phyloP scores from a whole-genome alignment of 2,329 filamentous ascomycete species.

The Sclerotiophoma versabilis region DNA sequence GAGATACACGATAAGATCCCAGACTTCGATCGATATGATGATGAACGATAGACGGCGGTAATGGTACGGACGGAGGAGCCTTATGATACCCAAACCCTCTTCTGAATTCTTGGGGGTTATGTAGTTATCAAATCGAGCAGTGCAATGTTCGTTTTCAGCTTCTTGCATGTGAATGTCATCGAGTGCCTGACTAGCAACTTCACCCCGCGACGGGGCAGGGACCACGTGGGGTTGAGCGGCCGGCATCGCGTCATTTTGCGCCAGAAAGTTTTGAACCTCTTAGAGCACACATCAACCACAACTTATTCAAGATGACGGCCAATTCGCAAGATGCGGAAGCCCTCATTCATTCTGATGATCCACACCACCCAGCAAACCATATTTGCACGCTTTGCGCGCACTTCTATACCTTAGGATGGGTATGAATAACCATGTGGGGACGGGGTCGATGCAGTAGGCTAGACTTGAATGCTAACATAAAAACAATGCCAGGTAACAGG shows the following conservation, averaged over 20 bases:
- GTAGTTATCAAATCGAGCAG: conserved; percentile 1
- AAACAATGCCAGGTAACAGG: conserved; percentile 66
- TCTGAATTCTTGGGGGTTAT: not conserved
- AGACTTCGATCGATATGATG: not conserved
- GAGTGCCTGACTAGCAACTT: conserved; percentile 7
- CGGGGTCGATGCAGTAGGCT: conserved; percentile 4
- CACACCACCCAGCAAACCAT: conserved; percentile 90
- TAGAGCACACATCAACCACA: not conserved
- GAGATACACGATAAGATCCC: conserved; percentile 13
- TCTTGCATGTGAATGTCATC: conserved; percentile 3
- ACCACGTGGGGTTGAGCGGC: conserved; percentile 13
- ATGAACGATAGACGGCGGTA: conserved; percentile 9
- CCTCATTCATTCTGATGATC: conserved; percentile 68
- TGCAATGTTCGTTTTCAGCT: not conserved
- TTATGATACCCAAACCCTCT: conserved; percentile 12
- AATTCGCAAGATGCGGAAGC: conserved; percentile 52
- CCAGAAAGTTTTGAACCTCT: conserved; percentile 13
- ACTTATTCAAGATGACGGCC: conserved; percentile 25
- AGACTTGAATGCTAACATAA: conserved; percentile 23
- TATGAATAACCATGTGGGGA: conserved; percentile 37
- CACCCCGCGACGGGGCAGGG: conserved; percentile 7
- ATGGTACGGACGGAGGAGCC: conserved; percentile 10
- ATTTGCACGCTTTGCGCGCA: conserved; percentile 93
- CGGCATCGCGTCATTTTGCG: conserved; percentile 29
- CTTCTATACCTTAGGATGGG: conserved; percentile 96